A percentile compares a stretch with the other conserved stretches of the same genome.
phyloP scores from a whole-genome alignment of 495 filamentous ascomycete species.

The Schizothecium vesticola region DNA sequence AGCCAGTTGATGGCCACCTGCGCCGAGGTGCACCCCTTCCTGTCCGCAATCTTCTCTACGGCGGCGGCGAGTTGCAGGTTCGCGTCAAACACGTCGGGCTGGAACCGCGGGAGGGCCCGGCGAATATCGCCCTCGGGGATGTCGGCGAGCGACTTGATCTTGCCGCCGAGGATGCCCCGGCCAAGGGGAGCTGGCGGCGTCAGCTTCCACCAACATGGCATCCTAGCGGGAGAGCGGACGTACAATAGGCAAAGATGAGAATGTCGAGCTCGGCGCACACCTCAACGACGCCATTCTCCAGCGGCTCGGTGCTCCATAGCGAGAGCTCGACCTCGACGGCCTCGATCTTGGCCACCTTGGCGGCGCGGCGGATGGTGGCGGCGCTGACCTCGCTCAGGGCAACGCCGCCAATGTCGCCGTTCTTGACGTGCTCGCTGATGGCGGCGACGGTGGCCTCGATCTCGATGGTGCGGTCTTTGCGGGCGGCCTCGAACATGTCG shows the following conservation, averaged over 20 bases:
- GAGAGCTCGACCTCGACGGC: slow-evolving; percentile 81
- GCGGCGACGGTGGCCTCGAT: slow-evolving; percentile 45
- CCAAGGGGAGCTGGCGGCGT: slow-evolving; percentile 13
- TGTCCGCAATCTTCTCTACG: slow-evolving; percentile 59
- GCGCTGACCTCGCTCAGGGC: slow-evolving; percentile 68
- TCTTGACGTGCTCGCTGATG: slow-evolving; percentile 58
- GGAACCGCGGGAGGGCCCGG: slow-evolving; percentile 56
- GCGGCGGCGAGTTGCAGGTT: slow-evolving; percentile 70
- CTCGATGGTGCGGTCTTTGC: slow-evolving; percentile 59
- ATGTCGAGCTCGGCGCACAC: slow-evolving; percentile 68
- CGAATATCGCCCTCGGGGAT: slow-evolving; percentile 58
- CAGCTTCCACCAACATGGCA: not conserved
- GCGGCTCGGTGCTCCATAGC: slow-evolving; percentile 59
- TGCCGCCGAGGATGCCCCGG: slow-evolving; percentile 49
- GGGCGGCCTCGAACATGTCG: slow-evolving; percentile 75
- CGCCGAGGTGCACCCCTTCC: slow-evolving; percentile 63
- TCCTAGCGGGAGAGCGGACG: slow-evolving; percentile 24
- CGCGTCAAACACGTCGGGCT: slow-evolving; percentile 60
- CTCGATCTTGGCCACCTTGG: slow-evolving; percentile 61
- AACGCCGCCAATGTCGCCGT: slow-evolving; percentile 73
- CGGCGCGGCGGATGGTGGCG: slow-evolving; percentile 67
- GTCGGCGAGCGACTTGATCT: slow-evolving; percentile 57
- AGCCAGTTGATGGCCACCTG: slow-evolving; percentile 81
- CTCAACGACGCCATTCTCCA: slow-evolving; percentile 67
- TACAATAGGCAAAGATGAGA: slow-evolving; percentile 65